Evolutionary conservation across 2,329 filamentous ascomycete genomes (phyloP), one percentile per base, ranked within the genome.

Genomic region (Pseudodiploospora longispora): DNA sequence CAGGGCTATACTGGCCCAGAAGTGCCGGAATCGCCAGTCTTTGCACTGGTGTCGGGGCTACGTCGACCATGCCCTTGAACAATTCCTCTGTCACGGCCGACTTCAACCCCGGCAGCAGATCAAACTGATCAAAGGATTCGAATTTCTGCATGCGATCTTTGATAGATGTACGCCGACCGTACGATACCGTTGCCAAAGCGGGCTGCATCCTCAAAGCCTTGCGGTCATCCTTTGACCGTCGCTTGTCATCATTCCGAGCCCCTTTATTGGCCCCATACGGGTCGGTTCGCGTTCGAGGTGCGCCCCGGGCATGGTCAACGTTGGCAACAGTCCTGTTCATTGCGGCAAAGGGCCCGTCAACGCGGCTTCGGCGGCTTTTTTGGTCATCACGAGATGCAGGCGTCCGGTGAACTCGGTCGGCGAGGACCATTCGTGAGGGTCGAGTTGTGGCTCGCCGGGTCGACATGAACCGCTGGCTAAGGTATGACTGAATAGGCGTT

Each of bases 161-260:
- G 47, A 77, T 64, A 5, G 58, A 61, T 44, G 66, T 64, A 43
- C 80, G 74, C 53, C 80, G 77, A 33, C 78, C 78, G 59, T 96
- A 96, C 0, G 87, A 79, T 4, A 97, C 73, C 3, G 82, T 78
- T 2, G 86, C 71, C 50, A 97, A 70, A 2, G 85, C 75, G 41
- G 82, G 80, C 61, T 96, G 91, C 91, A 97, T 97, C 68, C 94
- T 95, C 63, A 97, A 72, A 4, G 91, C 90, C 61, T 94, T 90
- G 64, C 60, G 71, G 63, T 65, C 58, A 51, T 65, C 62, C 38
- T 47, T 53, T 34, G 50, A 50, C 41, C 53, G 54, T 69, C 60
- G 66, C 53, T 67, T 57, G 46, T 58, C 50, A 49, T 62, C 57
- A 41, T 61, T 60, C 31, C 56, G 47, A 41, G 55, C 51, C 35